Base-by-base conservation (phyloP, 768 basidiomycete species). In the Rossbeevera mucosa region DNA sequence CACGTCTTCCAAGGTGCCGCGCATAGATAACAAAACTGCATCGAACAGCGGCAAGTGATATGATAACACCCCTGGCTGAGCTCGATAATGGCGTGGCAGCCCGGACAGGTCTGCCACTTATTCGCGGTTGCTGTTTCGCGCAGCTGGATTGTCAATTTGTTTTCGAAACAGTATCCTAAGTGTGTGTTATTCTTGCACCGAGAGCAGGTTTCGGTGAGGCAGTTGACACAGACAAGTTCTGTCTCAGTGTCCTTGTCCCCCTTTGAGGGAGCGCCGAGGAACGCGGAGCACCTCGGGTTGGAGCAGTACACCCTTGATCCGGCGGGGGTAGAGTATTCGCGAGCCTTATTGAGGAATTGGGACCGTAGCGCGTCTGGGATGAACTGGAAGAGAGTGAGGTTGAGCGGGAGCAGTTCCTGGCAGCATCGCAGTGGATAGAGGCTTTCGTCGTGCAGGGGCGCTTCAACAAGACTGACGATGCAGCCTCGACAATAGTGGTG, bases 21-120 rank as follows among this genome's bases (percentile, higher is more conserved):
- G 60, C 87, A 88, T 8, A 82, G 45, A 60, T 88, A 86, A 59
- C 85, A 86, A 64, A 86, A 86, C 56, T 86, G 62, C 0, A 73
- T 69, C 8, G 53, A 48, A 51, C 72, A 73, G 0, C 66, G 72
- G 54, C 84, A 86, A 13, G 76, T 82, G 69, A 86, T 85, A 45
- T 86, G 85, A 62, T 77, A 81, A 54, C 85, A 86, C 0, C 85
- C 84, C 5, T 71, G 59, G 16, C 68, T 60, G 14, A 83, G 72
- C 55, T 86, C 85, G 33, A 86, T 74, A 44, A 86, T 72, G 14
- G 73, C 68, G 5, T 72, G 59, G 59, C 85, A 86, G 5, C 73
- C 73, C 0, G 83, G 83, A 59, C 85, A 86, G 0, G 80, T 84
- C 58, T 85, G 80, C 83, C 81, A 86, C 11, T 70, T 68, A 44